A percentile compares a stretch with the other conserved stretches of the same genome.
Evolutionary conservation across 495 filamentous ascomycete genomes (phyloP).

Genomic region (Penicillium pulvis): DNA sequence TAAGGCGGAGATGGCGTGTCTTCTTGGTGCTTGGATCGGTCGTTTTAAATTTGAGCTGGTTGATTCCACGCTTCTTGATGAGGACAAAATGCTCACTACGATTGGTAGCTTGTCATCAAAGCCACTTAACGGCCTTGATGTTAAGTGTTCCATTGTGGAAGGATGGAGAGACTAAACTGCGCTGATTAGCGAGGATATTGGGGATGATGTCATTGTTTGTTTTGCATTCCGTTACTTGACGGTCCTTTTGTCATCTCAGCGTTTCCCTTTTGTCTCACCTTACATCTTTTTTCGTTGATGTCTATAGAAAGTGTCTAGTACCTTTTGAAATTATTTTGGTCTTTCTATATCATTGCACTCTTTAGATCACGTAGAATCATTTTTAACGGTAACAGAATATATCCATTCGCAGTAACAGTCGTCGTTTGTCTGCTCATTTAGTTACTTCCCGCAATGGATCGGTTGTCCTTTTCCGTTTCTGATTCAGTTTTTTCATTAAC

Average conservation of each 20-base stretch:
- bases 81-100: neutral
- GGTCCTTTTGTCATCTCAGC: neutral
- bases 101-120: constrained; percentile 1
- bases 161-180: neutral
- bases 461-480: no score
- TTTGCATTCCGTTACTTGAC: neutral
- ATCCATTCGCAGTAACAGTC: no score
- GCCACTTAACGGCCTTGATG: neutral
- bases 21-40: constrained; percentile 1
- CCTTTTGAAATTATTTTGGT: neutral
- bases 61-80: neutral
- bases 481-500: no score
- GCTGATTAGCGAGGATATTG: neutral
- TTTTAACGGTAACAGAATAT: no score
- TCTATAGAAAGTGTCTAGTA: neutral
- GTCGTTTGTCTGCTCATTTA: no score
- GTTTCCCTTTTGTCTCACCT: neutral
- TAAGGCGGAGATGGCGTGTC: neutral
- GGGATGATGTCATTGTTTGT: neutral
- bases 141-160: neutral
- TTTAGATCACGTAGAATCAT: no score
- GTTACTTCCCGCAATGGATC: no score
- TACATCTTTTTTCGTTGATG: neutral
- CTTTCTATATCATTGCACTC: neutral
- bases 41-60: constrained; percentile 4